Conservation (phyloP, 768 basidiomycete species). For the Agrocybe chaxingu region DNA sequence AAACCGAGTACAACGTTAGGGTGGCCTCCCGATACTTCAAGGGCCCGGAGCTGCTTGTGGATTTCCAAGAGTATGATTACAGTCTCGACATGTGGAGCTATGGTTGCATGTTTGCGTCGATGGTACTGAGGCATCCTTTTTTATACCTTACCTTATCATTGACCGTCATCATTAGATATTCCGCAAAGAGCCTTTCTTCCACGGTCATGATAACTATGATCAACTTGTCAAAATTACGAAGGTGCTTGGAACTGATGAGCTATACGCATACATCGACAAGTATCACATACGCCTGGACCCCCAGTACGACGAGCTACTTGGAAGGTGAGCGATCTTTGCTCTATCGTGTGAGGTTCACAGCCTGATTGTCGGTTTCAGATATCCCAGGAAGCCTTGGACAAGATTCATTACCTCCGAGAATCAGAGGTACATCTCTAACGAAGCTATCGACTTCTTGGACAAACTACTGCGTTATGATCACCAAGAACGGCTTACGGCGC, state of each 20-base stretch:
- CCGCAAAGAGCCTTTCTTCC: slow-evolving; percentile 99
- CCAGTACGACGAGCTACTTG: slow-evolving; percentile 94
- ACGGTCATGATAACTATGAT: slow-evolving; percentile 98
- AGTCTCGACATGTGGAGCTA: slow-evolving; percentile 98
- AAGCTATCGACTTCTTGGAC: slow-evolving; percentile 95
- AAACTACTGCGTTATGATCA: slow-evolving; percentile 96
- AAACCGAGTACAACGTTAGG: slow-evolving; percentile 96
- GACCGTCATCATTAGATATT: slow-evolving; percentile 66
- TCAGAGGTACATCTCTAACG: slow-evolving; percentile 94
- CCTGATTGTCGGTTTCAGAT: slow-evolving; percentile 42
- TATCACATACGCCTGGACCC: slow-evolving; percentile 94
- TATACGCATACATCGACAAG: slow-evolving; percentile 90
- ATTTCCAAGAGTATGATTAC: slow-evolving; percentile 99
- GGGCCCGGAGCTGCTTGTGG: slow-evolving; percentile 92
- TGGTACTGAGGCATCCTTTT: slow-evolving; percentile 54
- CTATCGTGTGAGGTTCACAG: background rate
- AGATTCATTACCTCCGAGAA: slow-evolving; percentile 95
- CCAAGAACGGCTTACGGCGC: slow-evolving; percentile 92
- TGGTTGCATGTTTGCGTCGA: slow-evolving; percentile 98
- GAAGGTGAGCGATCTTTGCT: slow-evolving; percentile 48
- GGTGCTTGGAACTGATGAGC: slow-evolving; percentile 93
- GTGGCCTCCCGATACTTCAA: slow-evolving; percentile 98
- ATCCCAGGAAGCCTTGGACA: slow-evolving; percentile 93
- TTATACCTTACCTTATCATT: slow-evolving; percentile 3
- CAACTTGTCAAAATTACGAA: slow-evolving; percentile 98